Evolutionary conservation across 495 filamentous ascomycete genomes (phyloP), one percentile per base, ranked within the genome.

Genomic region (Mycothermus thermophilus): DNA sequence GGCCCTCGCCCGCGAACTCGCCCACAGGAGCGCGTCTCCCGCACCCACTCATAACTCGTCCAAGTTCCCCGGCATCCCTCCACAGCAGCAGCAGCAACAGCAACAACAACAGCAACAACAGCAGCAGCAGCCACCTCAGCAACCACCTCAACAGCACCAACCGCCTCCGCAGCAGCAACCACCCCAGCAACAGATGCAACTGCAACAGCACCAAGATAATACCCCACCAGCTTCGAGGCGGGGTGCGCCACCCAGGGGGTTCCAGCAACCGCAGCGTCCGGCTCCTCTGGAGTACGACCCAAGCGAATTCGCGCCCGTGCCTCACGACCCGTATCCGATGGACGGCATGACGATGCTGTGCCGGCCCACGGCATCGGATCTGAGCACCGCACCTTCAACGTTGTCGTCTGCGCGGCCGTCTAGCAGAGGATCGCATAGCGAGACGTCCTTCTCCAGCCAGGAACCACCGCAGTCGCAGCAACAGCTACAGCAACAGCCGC

Each of bases 311-410:
- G 60, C 74, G 2, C 57, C 70, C 16, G 71, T 93, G 11, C 87
- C 87, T 22, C 86, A 95, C 51, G 93, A 96, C 44, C 82, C 86
- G 13, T 94, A 93, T 50, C 90, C 88, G 4, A 75, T 82, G 47
- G 90, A 99, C 54, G 92, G 90, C 21, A 96, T 96, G 92, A 96
- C 90, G 2, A 93, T 96, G 81, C 82, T 94, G 43, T 96, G 92
- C 58, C 75, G 90, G 16, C 84, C 78, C 0, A 77, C 83, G 29
- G 79, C 80, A 27, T 93, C 86, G 14, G 87, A 92, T 27, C 74
- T 78, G 33, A 88, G 81, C 56, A 83, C 80, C 21, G 77, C 71
- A 40, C 67, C 80, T 19, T 59, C 49, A 18, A 22, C 44, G 8
- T 80, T 79, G 41, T 73, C 22, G 6, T 25, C 67, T 46, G 77